Evolutionary conservation across 2,329 filamentous ascomycete species (phyloP).

Genomic region (Fusarium xylarioides): DNA sequence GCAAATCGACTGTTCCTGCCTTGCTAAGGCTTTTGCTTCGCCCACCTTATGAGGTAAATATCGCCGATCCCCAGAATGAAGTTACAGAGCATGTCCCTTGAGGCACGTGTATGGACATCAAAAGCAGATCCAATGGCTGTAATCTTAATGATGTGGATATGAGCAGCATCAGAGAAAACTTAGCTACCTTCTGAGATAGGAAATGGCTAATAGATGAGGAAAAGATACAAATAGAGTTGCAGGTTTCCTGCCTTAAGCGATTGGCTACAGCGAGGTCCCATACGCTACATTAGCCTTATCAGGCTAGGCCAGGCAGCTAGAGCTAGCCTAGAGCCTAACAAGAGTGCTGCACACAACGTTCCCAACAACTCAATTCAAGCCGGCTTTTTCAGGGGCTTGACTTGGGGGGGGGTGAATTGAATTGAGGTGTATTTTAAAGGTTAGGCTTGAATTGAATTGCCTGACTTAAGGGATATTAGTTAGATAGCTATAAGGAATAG

Average conservation of each 20-base stretch:
- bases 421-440: too few relatives aligned
- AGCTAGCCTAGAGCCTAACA: not conserved
- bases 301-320: not conserved
- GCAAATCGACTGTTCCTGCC: not conserved
- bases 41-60: not conserved
- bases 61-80: not conserved
- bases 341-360: not conserved
- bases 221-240: constrained; percentile 1
- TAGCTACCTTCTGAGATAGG: not conserved
- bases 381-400: too few relatives aligned
- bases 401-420: too few relatives aligned
- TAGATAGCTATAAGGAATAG: too few relatives aligned
- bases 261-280: not conserved
- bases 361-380: too few relatives aligned
- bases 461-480: too few relatives aligned
- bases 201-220: not conserved
- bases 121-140: not conserved
- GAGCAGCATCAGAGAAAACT: not conserved
- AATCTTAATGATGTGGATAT: not conserved
- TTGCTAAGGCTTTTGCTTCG: not conserved
- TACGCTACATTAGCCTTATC: not conserved
- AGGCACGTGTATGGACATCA: not conserved
- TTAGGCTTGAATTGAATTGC: too few relatives aligned
- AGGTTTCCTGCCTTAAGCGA: not conserved
- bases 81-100: not conserved